These are phyloP conservation scores for Tetradesmus obliquus DNA, from an alignment of 139 green algal genomes.

Conservation along the genomic window DNA sequence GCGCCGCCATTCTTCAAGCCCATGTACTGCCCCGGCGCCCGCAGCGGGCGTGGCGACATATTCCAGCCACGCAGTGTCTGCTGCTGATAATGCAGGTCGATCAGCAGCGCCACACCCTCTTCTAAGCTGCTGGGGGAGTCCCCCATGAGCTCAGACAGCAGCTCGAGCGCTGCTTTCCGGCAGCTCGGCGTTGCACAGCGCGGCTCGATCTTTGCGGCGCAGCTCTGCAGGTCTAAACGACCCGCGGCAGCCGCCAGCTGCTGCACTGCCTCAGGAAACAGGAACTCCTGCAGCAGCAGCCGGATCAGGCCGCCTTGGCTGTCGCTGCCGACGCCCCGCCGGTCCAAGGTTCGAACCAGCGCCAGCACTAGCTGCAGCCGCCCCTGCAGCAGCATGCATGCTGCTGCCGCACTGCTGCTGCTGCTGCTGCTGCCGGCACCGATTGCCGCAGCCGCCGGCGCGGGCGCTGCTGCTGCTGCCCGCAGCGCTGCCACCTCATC, in stretches of 20 bases:
- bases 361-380: conserved; percentile 58
- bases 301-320: conserved; percentile 54
- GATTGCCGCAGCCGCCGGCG: neutral
- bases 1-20: conserved; percentile 85
- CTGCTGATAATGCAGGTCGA: conserved; percentile 23
- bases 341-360: conserved; percentile 62
- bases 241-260: conserved; percentile 25
- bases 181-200: neutral
- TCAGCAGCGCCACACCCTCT: conserved; percentile 44
- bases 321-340: conserved; percentile 46
- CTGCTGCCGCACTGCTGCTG: conserved; percentile 27
- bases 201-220: conserved; percentile 1
- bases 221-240: conserved; percentile 13
- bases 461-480: conserved; percentile 31
- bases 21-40: conserved; percentile 50
- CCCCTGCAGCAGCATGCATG: conserved; percentile 36
- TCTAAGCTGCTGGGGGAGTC: neutral
- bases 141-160: conserved; percentile 57
- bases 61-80: neutral
- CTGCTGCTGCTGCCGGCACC: neutral
- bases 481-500: conserved; percentile 54
- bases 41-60: neutral
- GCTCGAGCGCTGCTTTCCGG: conserved; percentile 54
- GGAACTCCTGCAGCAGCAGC: conserved; percentile 64
- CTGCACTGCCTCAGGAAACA: conserved; percentile 62